Evolutionary conservation across 2,329 filamentous ascomycete species (phyloP).

Genomic region (Cytospora chrysosperma): DNA sequence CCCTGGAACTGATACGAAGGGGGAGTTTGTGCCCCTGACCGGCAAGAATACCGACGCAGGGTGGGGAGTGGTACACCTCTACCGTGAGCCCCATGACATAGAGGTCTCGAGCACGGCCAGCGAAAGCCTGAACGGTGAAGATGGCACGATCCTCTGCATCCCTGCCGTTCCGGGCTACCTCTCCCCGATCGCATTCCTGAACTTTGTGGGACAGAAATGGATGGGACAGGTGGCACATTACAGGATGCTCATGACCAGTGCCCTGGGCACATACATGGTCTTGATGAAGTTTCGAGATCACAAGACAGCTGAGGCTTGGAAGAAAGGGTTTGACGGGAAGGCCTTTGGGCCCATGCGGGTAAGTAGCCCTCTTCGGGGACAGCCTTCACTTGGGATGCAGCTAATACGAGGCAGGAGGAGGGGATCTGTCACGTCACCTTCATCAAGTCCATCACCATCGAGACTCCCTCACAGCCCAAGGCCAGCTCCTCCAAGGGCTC

Average conservation of each 20-base stretch:
- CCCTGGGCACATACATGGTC: conserved; percentile 90
- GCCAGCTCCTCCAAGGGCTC: conserved; percentile 30
- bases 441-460: conserved; percentile 86
- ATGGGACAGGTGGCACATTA: conserved; percentile 88
- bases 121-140: conserved; percentile 33
- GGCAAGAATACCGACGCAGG: conserved; percentile 74
- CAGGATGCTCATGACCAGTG: conserved; percentile 85
- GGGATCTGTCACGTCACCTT: conserved; percentile 87
- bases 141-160: conserved; percentile 79
- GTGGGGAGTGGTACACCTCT: conserved; percentile 93
- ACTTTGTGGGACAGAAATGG: conserved; percentile 87
- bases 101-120: conserved; percentile 3
- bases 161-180: conserved; percentile 93
- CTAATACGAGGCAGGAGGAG: conserved; percentile 62
- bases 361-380: conserved; percentile 30
- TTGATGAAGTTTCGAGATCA: conserved; percentile 87
- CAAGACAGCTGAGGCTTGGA: conserved; percentile 74
- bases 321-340: conserved; percentile 85
- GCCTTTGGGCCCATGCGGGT: conserved; percentile 91
- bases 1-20: conserved; percentile 77
- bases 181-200: conserved; percentile 84
- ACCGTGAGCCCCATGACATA: conserved; percentile 77
- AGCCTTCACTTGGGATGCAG: conserved; percentile 1
- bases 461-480: conserved; percentile 57
- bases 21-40: conserved; percentile 70